Evolutionary conservation across 2,329 filamentous ascomycete genomes (phyloP).

Genomic region (Dothideomycetidae sp.): DNA sequence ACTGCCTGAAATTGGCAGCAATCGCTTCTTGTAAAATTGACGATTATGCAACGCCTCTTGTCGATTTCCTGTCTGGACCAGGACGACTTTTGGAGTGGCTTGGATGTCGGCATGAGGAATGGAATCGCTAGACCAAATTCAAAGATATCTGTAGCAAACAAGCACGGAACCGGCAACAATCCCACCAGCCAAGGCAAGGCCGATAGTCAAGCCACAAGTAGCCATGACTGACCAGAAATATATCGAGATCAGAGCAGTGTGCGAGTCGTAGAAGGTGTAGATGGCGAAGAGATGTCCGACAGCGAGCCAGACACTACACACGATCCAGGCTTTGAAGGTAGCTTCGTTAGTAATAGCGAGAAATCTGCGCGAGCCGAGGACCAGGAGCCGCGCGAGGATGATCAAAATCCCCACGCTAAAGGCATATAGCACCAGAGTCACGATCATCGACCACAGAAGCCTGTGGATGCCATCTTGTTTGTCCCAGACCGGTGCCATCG

Average conservation of each 20-base stretch:
- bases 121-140: too few species aligned
- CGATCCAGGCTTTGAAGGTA: neutral
- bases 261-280: neutral
- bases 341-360: neutral
- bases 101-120: too few species aligned
- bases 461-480: neutral
- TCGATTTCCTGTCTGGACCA: neutral
- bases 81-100: neutral
- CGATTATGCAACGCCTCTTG: too few species aligned
- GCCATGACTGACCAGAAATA: neutral
- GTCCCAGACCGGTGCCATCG: constrained; percentile 1
- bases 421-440: neutral
- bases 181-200: neutral
- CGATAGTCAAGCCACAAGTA: neutral
- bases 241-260: neutral
- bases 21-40: too few species aligned
- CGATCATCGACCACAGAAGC: neutral
- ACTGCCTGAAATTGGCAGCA: too few species aligned
- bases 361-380: neutral
- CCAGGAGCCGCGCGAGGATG: constrained; percentile 1
- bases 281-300: neutral
- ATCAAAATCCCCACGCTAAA: neutral
- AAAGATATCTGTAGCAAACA: constrained; percentile 3
- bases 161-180: neutral
- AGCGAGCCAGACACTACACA: neutral